phyloP scores from a whole-genome alignment of 805 yeast species.

The Ogataea polymorpha region DNA sequence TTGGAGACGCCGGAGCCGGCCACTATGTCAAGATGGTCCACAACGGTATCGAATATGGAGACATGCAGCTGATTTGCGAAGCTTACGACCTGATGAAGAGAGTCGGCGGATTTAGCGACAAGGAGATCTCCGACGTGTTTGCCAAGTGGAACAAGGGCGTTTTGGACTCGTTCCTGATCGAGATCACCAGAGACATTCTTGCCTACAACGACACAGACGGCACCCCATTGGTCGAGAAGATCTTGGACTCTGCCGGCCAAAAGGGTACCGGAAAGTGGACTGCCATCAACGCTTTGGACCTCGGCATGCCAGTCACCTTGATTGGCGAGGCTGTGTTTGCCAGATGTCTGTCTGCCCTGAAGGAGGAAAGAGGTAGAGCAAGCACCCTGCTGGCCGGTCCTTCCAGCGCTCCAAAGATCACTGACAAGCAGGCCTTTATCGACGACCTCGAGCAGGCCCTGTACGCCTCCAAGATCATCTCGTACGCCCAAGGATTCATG shows the following conservation, averaged over 20 bases:
- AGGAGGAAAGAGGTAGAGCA: slow-evolving; percentile 87
- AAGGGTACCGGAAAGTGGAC: slow-evolving; percentile 99
- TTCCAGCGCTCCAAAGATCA: slow-evolving; percentile 53
- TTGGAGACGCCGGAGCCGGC: slow-evolving; percentile 98
- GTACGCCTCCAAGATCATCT: slow-evolving; percentile 96
- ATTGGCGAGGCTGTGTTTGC: slow-evolving; percentile 99
- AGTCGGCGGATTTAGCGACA: slow-evolving; percentile 83
- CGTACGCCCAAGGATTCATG: slow-evolving; percentile 99
- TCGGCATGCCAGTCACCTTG: slow-evolving; percentile 97
- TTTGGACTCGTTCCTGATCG: slow-evolving; percentile 92
- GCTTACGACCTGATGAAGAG: slow-evolving; percentile 96
- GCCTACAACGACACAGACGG: slow-evolving; percentile 88
- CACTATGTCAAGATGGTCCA: slow-evolving; percentile 99
- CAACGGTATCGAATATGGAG: slow-evolving; percentile 99
- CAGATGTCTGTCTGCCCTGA: slow-evolving; percentile 91
- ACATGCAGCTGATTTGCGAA: slow-evolving; percentile 98
- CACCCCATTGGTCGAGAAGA: slow-evolving; percentile 92
- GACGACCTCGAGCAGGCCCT: slow-evolving; percentile 97
- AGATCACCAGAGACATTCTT: slow-evolving; percentile 93
- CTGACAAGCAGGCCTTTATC: slow-evolving; percentile 78
- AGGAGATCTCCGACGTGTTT: slow-evolving; percentile 92
- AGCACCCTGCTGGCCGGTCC: slow-evolving; percentile 81
- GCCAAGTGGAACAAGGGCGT: slow-evolving; percentile 96
- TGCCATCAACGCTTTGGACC: slow-evolving; percentile 94
- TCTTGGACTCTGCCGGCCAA: slow-evolving; percentile 96